A percentile compares a stretch with the other conserved stretches of the same genome.
phyloP scores from a whole-genome alignment of 306 rosid species.

The Cicer arietinum region DNA sequence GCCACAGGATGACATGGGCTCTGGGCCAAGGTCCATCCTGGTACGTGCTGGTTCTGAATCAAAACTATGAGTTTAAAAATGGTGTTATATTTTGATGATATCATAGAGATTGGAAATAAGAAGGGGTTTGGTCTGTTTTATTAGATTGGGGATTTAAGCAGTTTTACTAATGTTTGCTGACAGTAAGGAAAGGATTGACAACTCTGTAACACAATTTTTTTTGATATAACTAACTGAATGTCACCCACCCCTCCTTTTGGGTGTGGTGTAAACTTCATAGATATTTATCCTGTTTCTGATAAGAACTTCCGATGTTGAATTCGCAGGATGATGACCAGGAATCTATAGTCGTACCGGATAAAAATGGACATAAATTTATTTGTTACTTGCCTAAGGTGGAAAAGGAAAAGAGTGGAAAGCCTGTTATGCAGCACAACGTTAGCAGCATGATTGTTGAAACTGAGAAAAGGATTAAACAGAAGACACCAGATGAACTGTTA shows the following conservation, averaged over 20 bases:
- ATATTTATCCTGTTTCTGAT: constrained; percentile 19
- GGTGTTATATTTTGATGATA: not conserved
- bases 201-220: not conserved
- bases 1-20: no score
- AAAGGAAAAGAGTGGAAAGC: constrained; percentile 70
- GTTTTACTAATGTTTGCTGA: constrained; percentile 14
- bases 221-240: constrained; percentile 21
- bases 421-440: constrained; percentile 65
- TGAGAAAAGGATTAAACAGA: constrained; percentile 75
- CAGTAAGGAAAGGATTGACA: not conserved
- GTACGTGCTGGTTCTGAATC: constrained; percentile 4
- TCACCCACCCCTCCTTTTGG: not conserved
- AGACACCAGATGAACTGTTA: constrained; percentile 95
- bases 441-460: constrained; percentile 89
- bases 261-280: not conserved
- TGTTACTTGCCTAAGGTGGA: constrained; percentile 94
- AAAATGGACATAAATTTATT: constrained; percentile 71
- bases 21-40: no score
- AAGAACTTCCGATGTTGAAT: constrained; percentile 8
- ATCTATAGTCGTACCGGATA: constrained; percentile 71
- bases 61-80: not conserved
- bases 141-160: not conserved
- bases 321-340: constrained; percentile 88
- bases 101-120: constrained; percentile 16
- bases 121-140: constrained; percentile 3